phyloP scores from a whole-genome alignment of 352 stramenopile species.

The Thalassiosira mediterranea region DNA sequence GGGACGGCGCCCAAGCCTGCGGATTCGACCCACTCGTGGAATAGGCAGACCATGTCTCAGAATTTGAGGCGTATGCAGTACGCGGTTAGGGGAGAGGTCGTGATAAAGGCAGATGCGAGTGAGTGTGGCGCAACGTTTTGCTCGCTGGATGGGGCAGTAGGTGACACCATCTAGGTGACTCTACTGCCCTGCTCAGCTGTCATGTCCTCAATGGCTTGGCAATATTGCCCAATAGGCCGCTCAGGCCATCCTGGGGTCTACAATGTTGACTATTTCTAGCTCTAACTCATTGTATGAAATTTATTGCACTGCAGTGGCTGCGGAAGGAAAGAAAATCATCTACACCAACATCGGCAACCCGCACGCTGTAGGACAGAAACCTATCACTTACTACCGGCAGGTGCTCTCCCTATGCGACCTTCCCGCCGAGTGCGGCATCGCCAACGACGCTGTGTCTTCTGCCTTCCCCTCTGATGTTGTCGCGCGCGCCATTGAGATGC shows the following conservation, averaged over 20 bases:
- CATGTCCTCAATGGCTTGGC: no score
- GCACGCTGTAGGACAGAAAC: conserved; percentile 92
- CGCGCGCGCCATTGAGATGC: conserved; percentile 65
- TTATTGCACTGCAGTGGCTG: no score
- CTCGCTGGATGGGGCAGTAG: no score
- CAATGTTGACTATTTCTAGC: no score
- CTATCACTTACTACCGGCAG: conserved; percentile 88
- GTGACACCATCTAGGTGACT: no score
- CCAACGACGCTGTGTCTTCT: conserved; percentile 51
- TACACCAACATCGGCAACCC: conserved; percentile 98
- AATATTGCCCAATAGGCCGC: no score
- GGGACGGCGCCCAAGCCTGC: conserved; percentile 9
- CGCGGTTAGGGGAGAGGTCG: conserved; percentile 78
- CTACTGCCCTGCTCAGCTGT: no score
- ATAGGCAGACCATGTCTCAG: conserved; percentile 74
- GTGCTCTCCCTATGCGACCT: conserved; percentile 75
- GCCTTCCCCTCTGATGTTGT: conserved; percentile 72
- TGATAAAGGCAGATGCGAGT: conserved; percentile 69
- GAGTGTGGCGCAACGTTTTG: no score
- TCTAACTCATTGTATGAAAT: no score
- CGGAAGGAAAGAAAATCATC: conserved; percentile 87
- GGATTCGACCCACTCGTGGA: conserved; percentile 40
- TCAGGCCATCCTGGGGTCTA: no score
- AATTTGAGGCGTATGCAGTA: conserved; percentile 77
- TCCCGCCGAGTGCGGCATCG: conserved; percentile 60